Evolutionary conservation across 805 yeast species (phyloP).

Genomic region (Starmerella bombi): DNA sequence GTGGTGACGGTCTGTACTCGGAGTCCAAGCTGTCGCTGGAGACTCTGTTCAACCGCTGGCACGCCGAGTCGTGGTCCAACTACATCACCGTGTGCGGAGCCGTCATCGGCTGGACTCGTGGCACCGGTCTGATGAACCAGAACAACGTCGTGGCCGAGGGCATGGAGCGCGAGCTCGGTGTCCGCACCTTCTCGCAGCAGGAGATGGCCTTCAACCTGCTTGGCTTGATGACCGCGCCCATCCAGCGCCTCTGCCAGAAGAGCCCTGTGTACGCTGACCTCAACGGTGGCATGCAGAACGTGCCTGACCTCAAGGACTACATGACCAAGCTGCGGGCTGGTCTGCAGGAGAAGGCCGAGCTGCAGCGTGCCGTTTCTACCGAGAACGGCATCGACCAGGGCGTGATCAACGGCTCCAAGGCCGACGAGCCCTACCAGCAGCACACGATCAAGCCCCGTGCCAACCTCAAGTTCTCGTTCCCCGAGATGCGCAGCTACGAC

Average conservation of each 20-base stretch:
- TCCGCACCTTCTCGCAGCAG: conserved; percentile 94
- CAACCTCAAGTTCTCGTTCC: conserved; percentile 88
- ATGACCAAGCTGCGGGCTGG: conserved; percentile 64
- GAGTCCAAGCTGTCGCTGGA: conserved; percentile 93
- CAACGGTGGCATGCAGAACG: conserved; percentile 95
- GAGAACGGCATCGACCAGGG: conserved; percentile 83
- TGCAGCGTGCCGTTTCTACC: conserved; percentile 87
- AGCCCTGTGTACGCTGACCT: conserved; percentile 95
- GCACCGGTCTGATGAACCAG: conserved; percentile 97
- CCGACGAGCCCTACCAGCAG: conserved; percentile 72
- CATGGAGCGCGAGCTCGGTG: conserved; percentile 76
- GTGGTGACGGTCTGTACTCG: conserved; percentile 95
- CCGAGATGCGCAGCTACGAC: conserved; percentile 63
- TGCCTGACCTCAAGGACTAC: conserved; percentile 81
- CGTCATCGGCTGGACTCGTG: conserved; percentile 99
- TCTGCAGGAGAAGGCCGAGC: conserved; percentile 68
- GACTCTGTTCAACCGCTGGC: conserved; percentile 97
- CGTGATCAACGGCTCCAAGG: conserved; percentile 73
- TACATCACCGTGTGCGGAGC: conserved; percentile 97
- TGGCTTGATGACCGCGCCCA: conserved; percentile 81
- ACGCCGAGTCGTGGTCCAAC: conserved; percentile 91
- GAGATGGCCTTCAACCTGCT: conserved; percentile 98
- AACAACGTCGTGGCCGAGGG: conserved; percentile 97
- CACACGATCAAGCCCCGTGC: conserved; percentile 83
- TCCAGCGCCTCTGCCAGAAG: conserved; percentile 76